These are phyloP conservation scores for Pseudozyma sp. DNA, from an alignment of 1,284 basidiomycete genomes.

Conservation along the genomic window DNA sequence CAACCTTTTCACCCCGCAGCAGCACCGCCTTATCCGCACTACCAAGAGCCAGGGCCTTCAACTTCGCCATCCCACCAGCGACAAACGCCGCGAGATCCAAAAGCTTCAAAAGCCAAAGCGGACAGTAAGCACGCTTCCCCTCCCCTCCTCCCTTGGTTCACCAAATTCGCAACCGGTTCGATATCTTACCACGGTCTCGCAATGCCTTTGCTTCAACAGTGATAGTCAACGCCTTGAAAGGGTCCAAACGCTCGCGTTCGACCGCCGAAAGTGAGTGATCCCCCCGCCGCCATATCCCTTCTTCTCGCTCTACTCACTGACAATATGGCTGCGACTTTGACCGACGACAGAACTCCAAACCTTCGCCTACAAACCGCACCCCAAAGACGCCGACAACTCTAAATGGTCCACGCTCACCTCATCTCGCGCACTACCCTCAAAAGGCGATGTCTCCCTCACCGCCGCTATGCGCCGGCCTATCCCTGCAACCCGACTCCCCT, in stretches of 20 bases:
- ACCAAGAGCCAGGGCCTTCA: too few species aligned
- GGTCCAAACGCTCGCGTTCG: conserved; percentile 14
- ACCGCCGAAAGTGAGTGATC: conserved; percentile 11
- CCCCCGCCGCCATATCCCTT: neutral
- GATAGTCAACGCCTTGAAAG: conserved; percentile 19
- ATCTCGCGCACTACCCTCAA: conserved; percentile 7
- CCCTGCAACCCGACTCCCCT: conserved; percentile 26
- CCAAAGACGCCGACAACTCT: conserved; percentile 9
- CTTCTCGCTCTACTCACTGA: neutral
- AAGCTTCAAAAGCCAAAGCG: too few species aligned
- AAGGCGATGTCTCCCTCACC: conserved; percentile 29
- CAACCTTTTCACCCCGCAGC: too few species aligned
- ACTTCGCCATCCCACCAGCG: too few species aligned
- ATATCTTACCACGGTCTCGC: neutral
- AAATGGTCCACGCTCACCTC: conserved; percentile 44
- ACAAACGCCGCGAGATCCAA: too few species aligned
- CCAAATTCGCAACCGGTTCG: too few species aligned
- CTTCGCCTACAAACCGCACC: neutral
- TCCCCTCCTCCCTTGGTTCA: too few species aligned
- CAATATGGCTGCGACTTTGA: neutral
- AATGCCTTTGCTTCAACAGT: conserved; percentile 3
- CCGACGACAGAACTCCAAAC: neutral
- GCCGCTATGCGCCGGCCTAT: conserved; percentile 24
- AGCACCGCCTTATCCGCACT: too few species aligned
- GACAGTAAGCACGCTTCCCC: too few species aligned